Evolutionary conservation across 1,139 yeast genomes (phyloP).

Genomic region (Diutina ranongensis): DNA sequence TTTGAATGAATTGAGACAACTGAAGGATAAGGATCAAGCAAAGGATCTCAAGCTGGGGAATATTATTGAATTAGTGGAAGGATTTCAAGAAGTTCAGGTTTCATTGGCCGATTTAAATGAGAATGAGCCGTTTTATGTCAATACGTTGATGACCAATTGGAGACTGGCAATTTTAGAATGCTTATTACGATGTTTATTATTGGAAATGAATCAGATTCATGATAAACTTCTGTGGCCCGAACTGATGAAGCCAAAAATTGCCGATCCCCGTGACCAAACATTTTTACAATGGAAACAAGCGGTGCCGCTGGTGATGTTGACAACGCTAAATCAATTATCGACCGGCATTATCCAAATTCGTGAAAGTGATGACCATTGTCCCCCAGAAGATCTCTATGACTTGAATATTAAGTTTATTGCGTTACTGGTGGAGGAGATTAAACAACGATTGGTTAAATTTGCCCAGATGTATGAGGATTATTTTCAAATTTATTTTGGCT

Average conservation of each 20-base stretch:
- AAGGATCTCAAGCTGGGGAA: background rate
- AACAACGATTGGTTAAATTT: background rate
- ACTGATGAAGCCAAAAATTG: background rate
- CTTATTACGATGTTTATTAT: background rate
- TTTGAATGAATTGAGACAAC: background rate
- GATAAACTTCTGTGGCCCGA: background rate
- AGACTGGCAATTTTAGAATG: background rate
- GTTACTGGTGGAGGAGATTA: background rate
- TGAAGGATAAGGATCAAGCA: background rate
- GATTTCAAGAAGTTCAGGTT: background rate
- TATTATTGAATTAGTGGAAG: background rate
- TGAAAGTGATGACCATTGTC: background rate
- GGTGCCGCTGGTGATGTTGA: background rate
- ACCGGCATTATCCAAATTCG: background rate
- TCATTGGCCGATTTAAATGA: background rate
- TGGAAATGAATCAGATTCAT: background rate
- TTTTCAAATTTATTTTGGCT: background rate
- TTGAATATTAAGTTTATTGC: background rate
- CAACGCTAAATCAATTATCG: background rate
- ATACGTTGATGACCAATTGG: background rate
- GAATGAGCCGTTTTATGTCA: background rate
- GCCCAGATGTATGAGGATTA: background rate
- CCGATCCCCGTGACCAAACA: background rate
- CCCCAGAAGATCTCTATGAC: background rate
- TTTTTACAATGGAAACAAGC: background rate